Evolutionary conservation across 768 basidiomycete species (phyloP), one percentile per base, ranked within the genome.

Genomic region (Lentinula aciculospora): DNA sequence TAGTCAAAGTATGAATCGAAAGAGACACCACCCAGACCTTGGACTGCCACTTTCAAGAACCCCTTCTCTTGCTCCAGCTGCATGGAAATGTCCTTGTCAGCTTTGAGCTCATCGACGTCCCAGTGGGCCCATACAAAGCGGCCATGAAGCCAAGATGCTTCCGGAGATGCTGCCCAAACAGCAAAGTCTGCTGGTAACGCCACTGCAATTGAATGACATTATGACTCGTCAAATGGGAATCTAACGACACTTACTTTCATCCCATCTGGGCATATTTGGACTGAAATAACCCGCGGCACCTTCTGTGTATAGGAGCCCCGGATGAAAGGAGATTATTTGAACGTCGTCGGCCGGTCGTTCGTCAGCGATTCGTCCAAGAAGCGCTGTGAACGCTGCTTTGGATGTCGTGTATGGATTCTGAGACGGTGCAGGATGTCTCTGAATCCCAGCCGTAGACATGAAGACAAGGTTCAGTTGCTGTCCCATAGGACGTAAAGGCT

Each of bases 51-150:
- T 13, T 31, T 47, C 46, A 47, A 5, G 13, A 47, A 53, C 2
- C 51, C 34, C 23, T 28, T n/a, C 12, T 53, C 36, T 36, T 27
- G 32, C 17, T 53, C 36, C 13, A 53, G 15, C 34, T 25, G 51
- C 21, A 10, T 39, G 32, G 5, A 34, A 27, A 53, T 5, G 3
- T 17, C 36, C 23, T 21, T 32, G 23, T 53, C 34, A 53, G 32
- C 23, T 39, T 17, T 53, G 12, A 53, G 36, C 51, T 53, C 51
- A 21, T 36, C 36, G n/a, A 53, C 51, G 51, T 53, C 51, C 51
- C 51, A 53, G 19, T 53, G 51, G 12, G 51, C 51, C 51, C 51
- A 53, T 17, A 53, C 51, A 39, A 53, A 53, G 15, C 51, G 51
- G 19, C 51, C 51, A 27, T 53, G 51, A 15, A 53, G 23, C 51